Evolutionary conservation across 2,329 filamentous ascomycete species (phyloP).

Genomic region (Xylaria sp.): DNA sequence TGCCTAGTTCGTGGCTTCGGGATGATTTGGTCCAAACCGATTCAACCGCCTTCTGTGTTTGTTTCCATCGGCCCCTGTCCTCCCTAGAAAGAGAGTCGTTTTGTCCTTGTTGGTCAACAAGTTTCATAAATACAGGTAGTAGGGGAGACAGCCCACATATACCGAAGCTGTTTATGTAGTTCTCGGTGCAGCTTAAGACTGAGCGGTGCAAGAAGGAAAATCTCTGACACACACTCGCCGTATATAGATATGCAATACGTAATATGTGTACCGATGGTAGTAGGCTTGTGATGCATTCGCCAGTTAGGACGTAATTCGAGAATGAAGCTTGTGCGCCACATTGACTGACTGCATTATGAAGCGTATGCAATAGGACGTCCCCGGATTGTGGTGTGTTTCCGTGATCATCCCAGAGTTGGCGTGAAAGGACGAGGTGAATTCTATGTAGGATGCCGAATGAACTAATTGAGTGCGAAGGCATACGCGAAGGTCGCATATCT

Average conservation of each 20-base stretch:
- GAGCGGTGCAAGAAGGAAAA: conserved; percentile 13
- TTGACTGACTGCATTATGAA: conserved; percentile 26
- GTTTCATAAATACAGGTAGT: conserved; percentile 28
- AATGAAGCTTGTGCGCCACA: conserved; percentile 15
- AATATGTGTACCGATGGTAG: conserved; percentile 31
- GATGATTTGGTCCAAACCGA: conserved; percentile 25
- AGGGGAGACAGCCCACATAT: conserved; percentile 30
- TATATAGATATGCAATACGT: conserved; percentile 29
- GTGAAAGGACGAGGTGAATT: conserved; percentile 29
- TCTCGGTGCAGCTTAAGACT: conserved; percentile 28
- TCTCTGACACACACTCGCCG: conserved; percentile 14
- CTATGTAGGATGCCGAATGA: conserved; percentile 31
- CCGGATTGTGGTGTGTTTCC: background rate
- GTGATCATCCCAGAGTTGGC: conserved; percentile 6
- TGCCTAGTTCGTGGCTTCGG: background rate
- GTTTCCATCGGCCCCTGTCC: conserved; percentile 26
- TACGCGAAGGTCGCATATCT: conserved; percentile 19
- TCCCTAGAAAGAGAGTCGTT: conserved; percentile 7
- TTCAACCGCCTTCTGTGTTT: conserved; percentile 20
- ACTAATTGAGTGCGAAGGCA: conserved; percentile 34
- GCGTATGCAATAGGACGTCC: conserved; percentile 23
- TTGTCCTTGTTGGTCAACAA: conserved; percentile 23
- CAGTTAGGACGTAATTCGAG: conserved; percentile 24
- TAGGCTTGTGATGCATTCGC: conserved; percentile 20
- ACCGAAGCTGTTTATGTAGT: conserved; percentile 30